Evolutionary conservation across 306 rosid species (phyloP), one percentile per base, ranked within the genome.

Genomic region (Oxytropis ochrocephala): DNA sequence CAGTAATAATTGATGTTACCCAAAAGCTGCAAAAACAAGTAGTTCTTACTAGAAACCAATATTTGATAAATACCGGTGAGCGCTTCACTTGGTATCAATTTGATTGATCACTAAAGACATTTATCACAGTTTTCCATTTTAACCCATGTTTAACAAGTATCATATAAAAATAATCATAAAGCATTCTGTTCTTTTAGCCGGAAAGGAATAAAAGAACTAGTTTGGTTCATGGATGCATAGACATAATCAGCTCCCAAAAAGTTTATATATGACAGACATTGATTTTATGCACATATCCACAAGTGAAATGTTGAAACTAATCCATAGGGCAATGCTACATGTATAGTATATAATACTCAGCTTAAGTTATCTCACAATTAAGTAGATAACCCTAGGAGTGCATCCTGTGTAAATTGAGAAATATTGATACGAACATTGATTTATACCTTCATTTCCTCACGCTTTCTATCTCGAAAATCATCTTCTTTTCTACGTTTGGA

Each of bases 401-500:
- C 55, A 72, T 76, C 41, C 13, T 9, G 41, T 9, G 41, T 19
- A 59, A 12, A 64, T 50, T 57, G 62, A 53, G 29, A 19, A 16
- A 56, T 11, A 74, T 10, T 30, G 54, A 50, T 5, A 43, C 46
- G 24, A 30, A 73, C 36, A 56, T 38, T 11, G 11, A 67, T 48
- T 41, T 67, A 71, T 87, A 94, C 99, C 99, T 94, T 94, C 67
- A 83, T 64, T 57, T 94, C 99, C 24, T 94, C 99, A 43, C 99
- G 85, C 81, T 94, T 94, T 35, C 97, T 85, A 49, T 94, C 99
- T 70, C 99, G 85, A 64, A 94, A 85, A 81, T 91, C 99, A 48
- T 94, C 99, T 42, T 94, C 99, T 74, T 96, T 94, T 72, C 99
- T 82, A 30, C 96, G 96, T 58, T 89, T 94, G 27, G 85, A 63